A percentile compares a stretch with the other conserved stretches of the same genome.
Conservation (phyloP, 345 rosid species). For the Pistacia vera region DNA sequence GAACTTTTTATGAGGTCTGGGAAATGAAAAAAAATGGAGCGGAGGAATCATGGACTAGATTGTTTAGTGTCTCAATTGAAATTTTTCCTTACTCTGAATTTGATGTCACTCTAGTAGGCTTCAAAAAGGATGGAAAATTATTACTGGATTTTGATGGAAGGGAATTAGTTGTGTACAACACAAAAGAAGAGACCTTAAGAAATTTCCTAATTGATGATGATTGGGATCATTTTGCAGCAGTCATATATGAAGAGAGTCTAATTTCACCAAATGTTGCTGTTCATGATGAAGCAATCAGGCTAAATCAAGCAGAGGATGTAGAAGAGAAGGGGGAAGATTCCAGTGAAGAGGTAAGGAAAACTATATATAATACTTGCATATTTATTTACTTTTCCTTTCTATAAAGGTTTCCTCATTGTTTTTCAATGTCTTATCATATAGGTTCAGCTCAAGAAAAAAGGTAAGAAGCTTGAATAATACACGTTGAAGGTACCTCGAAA, state of each 20-base stretch:
- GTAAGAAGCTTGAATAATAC: too few relatives aligned
- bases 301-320: background rate
- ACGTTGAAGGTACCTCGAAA: too few relatives aligned
- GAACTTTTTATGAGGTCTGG: constrained; percentile 31
- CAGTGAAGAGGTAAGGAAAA: too few relatives aligned
- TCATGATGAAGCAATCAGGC: background rate
- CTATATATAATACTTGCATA: too few relatives aligned
- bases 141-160: constrained; percentile 22
- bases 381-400: too few relatives aligned
- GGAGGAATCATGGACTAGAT: constrained; percentile 27
- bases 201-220: background rate
- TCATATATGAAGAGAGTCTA: background rate
- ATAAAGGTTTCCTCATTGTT: too few relatives aligned
- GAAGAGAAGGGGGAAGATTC: too few relatives aligned
- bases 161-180: background rate
- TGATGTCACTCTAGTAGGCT: constrained; percentile 19
- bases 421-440: too few relatives aligned
- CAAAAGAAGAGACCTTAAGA: background rate
- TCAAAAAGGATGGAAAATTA: constrained; percentile 26
- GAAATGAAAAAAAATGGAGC: constrained; percentile 31
- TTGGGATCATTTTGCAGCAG: background rate
- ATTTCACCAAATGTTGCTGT: constrained; percentile 2
- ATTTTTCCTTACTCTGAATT: background rate
- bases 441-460: too few relatives aligned
- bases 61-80: constrained; percentile 24